Base-by-base conservation (phyloP, 257 asterid species). In the Datura wrightii region DNA sequence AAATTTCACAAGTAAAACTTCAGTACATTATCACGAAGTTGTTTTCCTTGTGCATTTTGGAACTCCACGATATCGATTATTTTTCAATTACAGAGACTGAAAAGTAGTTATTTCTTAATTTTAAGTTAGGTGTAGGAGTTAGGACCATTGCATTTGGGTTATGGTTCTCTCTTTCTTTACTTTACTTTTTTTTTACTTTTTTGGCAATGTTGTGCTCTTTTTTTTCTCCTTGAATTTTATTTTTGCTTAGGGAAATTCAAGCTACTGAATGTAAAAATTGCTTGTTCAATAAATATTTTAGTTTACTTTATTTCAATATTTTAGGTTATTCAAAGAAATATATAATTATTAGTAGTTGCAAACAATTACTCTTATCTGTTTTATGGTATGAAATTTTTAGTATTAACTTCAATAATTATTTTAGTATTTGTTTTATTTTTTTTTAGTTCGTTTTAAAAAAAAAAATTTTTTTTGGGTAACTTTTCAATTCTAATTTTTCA, bases 111-210 rank as follows among this genome's bases (percentile, higher is more conserved):
- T 36, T 66, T 66, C 34, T 66, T 5, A 66, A 36, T 66, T 66
- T 66, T 15, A 48, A 48, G 24, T 74, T 74, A 74, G 60, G 81
- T 48, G 44, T 74, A 48, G 81, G 81, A 66, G 74, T 36, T 36
- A 34, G 74, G 10, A 13, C 74, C 19, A 66, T 66, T 66, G 46
- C 72, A 34, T 65, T 66, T 36, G 74, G 44, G 48, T 14, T 48
- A 15, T 48, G 81, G 81, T 66, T 66, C 24, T 66, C 74, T 65
- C 16, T 34, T 31, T 24, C 31, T 24, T 24, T 24, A 24, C 0
- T 24, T 24, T 24, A 1, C 31, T 24, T 24, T 24, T 24, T 24
- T 24, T 24, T 44, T 16, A 19, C 19, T 74, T 31, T 71, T 46
- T 74, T 24, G 59, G 60, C 60, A 48, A 74, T 74, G 81, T 48